These are phyloP conservation scores for Globisporangium lucens DNA, from an alignment of 352 stramenopile species.

Conservation along the genomic window DNA sequence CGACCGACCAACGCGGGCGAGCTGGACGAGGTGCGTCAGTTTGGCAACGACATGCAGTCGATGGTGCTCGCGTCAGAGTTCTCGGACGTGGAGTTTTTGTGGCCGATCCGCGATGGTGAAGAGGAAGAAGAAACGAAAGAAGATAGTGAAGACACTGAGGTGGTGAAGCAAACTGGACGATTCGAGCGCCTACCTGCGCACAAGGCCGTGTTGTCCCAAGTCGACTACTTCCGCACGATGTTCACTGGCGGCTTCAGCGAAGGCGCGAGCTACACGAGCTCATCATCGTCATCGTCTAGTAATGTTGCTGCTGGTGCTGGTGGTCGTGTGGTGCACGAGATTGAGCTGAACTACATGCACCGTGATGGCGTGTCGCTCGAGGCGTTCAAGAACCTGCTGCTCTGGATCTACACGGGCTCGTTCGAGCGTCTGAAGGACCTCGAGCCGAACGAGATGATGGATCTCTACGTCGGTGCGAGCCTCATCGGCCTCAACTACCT, in stretches of 20 bases:
- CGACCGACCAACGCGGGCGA: constrained; percentile 6
- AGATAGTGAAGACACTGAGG: neutral
- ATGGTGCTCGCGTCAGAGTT: constrained; percentile 43
- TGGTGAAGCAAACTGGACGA: neutral
- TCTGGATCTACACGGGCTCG: constrained; percentile 74
- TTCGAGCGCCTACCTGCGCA: constrained; percentile 55
- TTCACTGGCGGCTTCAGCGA: constrained; percentile 81
- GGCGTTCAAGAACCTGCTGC: constrained; percentile 57
- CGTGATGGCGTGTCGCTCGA: constrained; percentile 62
- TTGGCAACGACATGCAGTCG: constrained; percentile 52
- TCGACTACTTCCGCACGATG: constrained; percentile 83
- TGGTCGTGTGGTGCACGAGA: constrained; percentile 36
- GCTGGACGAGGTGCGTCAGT: constrained; percentile 30
- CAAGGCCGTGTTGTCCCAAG: constrained; percentile 67
- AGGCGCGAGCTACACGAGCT: constrained; percentile 26
- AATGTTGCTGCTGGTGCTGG: neutral
- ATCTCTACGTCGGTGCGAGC: constrained; percentile 64
- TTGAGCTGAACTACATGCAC: constrained; percentile 70
- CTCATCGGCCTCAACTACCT: constrained; percentile 52
- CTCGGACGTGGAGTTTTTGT: constrained; percentile 78
- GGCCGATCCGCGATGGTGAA: constrained; percentile 37
- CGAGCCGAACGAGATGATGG: constrained; percentile 65
- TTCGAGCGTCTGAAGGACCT: constrained; percentile 38
- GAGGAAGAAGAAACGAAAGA: constrained; percentile 20
- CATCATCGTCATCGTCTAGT: neutral